phyloP scores from a whole-genome alignment of 441 rosid genomes.

The Brassica balearica region DNA sequence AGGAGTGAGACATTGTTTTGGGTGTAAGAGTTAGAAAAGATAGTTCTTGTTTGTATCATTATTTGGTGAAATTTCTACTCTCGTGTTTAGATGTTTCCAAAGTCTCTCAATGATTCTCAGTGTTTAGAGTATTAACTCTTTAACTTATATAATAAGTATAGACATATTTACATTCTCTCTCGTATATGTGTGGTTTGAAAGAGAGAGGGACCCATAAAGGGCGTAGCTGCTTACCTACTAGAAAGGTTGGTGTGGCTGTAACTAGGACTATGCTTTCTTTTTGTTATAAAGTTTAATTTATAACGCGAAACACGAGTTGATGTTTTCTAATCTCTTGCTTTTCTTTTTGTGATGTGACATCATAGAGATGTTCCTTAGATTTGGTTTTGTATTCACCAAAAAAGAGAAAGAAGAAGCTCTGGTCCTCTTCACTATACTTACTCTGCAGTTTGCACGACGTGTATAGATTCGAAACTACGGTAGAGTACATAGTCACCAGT shows the following conservation, averaged over 20 bases:
- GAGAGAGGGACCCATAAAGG: neutral
- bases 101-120: constrained; percentile 29
- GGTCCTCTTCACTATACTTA: neutral
- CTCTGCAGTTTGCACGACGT: neutral
- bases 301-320: constrained; percentile 35
- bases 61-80: constrained; percentile 24
- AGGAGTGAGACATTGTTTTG: constrained; percentile 4
- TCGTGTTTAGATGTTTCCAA: neutral
- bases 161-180: neutral
- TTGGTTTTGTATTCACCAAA: neutral
- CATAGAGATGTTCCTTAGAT: constrained; percentile 11
- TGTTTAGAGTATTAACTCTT: constrained; percentile 1
- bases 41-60: constrained; percentile 38
- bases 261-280: neutral
- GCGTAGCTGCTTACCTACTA: constrained; percentile 27
- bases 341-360: constrained; percentile 30
- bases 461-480: constrained; percentile 16
- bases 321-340: constrained; percentile 15
- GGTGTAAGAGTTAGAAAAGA: constrained; percentile 27
- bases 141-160: neutral
- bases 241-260: constrained; percentile 34
- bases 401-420: neutral
- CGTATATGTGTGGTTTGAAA: neutral
- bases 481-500: constrained; percentile 27
- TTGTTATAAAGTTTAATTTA: neutral